These are phyloP conservation scores for Lobosporangium transversale DNA, from an alignment of 192 early-diverging fungal species.

Conservation along the genomic window DNA sequence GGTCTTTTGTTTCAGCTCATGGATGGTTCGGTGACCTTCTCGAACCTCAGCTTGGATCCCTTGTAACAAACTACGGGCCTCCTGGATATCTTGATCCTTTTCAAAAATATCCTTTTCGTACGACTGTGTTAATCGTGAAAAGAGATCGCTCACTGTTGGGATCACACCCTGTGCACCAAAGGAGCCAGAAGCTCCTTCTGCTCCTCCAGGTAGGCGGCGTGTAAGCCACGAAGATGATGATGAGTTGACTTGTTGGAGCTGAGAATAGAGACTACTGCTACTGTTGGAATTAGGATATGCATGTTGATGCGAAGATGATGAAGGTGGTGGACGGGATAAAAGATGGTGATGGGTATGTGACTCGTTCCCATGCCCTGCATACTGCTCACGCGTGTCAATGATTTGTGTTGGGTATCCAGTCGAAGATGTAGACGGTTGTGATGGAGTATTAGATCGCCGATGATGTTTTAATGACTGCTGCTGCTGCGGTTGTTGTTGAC, in stretches of 20 bases:
- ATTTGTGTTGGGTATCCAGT: slow-evolving; percentile 8
- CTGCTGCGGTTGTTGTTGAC: neutral
- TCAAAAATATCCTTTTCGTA: slow-evolving; percentile 59
- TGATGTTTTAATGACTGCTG: neutral
- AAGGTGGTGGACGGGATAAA: neutral
- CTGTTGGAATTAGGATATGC: neutral
- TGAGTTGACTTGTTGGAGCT: slow-evolving; percentile 35
- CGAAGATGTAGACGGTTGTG: neutral
- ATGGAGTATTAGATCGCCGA: neutral
- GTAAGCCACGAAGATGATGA: no score
- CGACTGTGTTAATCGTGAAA: slow-evolving; percentile 54
- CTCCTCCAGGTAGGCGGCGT: neutral
- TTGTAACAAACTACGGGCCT: slow-evolving; percentile 43
- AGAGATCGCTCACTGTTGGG: slow-evolving; percentile 52
- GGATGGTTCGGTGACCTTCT: slow-evolving; percentile 41
- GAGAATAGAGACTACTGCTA: slow-evolving; percentile 10
- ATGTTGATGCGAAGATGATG: neutral
- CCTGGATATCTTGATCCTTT: slow-evolving; percentile 55
- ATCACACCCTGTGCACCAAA: slow-evolving; percentile 30
- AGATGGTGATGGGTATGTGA: neutral
- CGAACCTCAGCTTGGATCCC: slow-evolving; percentile 36
- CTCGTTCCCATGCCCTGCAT: neutral
- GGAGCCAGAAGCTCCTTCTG: neutral
- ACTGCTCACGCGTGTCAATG: slow-evolving; percentile 4
- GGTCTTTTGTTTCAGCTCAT: slow-evolving; percentile 22